These are phyloP conservation scores for Fonsecaea monophora DNA, from an alignment of 2,329 filamentous ascomycete genomes.

Conservation along the genomic window DNA sequence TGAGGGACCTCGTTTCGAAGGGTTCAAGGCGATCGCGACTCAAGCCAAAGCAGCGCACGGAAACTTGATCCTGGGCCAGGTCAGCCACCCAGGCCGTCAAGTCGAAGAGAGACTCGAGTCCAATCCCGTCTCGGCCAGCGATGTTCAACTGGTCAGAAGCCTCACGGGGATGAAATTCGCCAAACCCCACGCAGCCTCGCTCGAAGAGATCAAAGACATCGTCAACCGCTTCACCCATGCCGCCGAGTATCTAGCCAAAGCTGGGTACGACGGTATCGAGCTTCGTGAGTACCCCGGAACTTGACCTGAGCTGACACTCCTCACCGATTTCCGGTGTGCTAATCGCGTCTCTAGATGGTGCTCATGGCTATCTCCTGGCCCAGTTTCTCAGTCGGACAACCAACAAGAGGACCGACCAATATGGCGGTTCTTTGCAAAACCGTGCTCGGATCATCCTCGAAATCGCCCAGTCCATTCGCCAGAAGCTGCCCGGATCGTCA, in stretches of 20 bases:
- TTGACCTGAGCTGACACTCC: background rate
- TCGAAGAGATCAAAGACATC: slow-evolving; percentile 56
- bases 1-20: slow-evolving; percentile 65
- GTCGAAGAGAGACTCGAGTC: slow-evolving; percentile 53
- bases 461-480: slow-evolving; percentile 51
- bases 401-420: slow-evolving; percentile 67
- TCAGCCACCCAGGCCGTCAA: slow-evolving; percentile 69
- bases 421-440: slow-evolving; percentile 71
- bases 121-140: slow-evolving; percentile 60
- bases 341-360: slow-evolving; percentile 47
- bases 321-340: background rate
- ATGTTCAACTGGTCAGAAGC: slow-evolving; percentile 52
- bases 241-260: slow-evolving; percentile 67
- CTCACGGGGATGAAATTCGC: slow-evolving; percentile 45
- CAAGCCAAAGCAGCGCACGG: slow-evolving; percentile 62
- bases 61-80: slow-evolving; percentile 64
- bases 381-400: slow-evolving; percentile 61
- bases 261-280: slow-evolving; percentile 62
- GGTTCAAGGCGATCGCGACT: slow-evolving; percentile 63
- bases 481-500: slow-evolving; percentile 31
- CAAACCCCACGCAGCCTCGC: slow-evolving; percentile 45
- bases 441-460: slow-evolving; percentile 67
- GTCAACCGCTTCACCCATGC: slow-evolving; percentile 68
- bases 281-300: slow-evolving; percentile 39
- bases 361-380: slow-evolving; percentile 65